Evolutionary conservation across 2,329 filamentous ascomycete genomes (phyloP), one percentile per base, ranked within the genome.

Genomic region (Xylariaceae sp.): DNA sequence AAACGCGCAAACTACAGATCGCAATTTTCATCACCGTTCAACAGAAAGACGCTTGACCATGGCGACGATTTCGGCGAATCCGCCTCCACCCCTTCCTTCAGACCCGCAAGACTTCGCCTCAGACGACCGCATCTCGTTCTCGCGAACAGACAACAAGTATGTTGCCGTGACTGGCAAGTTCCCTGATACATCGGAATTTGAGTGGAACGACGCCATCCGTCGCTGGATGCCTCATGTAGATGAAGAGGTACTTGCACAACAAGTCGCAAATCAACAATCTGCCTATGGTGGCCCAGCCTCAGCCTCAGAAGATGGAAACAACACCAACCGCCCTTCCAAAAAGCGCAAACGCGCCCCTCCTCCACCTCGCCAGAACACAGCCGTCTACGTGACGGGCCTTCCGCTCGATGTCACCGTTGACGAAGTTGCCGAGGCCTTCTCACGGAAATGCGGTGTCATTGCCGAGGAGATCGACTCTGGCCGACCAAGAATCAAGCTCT

Each of bases 381-480:
- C 92, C 39, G 81, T 99, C 56, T 99, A 92, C 72, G 87, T 96
- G 42, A 95, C 90, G 5, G 89, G 88, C 11, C 80, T 99, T 4
- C 95, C 94, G 0, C 70, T 76, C 36, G 89, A 97, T 66, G 86
- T 83, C 39, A 89, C 86, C 0, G 75, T 86, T 39, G 82, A 87
- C 30, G 94, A 99, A 71, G 83, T 99, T 14, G 80, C 87, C 58
- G 81, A 90, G 19, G 76, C 89, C 27, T 99, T 99, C 73, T 89
- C 85, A 43, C 74, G 80, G 55, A 92, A 89, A 67, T 95, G 82
- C 63, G 91, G 91, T 52, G 87, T 97, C 58, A 91, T 99, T 57
- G 90, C 92, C 43, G 91, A 97, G 69, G 89, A 95, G 69, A 91
- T 96, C 57, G 91, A 96, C 63, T 90, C 85, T 62, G 88, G 89